Conservation (phyloP, 768 basidiomycete species). For the Tulasnella sp. region DNA sequence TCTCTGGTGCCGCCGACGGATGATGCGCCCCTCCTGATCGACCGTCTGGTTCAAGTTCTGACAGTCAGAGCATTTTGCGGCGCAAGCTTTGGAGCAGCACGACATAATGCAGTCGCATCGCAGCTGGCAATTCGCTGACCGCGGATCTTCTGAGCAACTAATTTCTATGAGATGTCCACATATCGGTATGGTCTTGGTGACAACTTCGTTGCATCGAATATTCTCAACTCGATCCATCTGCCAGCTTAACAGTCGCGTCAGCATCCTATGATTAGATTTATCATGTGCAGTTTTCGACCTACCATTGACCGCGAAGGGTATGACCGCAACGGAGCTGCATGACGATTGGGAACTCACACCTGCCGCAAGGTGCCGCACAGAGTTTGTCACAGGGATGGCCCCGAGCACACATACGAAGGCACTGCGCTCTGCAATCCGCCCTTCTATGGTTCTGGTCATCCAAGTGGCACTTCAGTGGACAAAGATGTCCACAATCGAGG, state of each 20-base stretch:
- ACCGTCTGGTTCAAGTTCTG: conserved; percentile 21
- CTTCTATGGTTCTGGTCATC: not conserved
- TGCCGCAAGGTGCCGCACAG: not conserved
- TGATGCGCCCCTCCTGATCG: not conserved
- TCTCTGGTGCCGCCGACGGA: conserved; percentile 27
- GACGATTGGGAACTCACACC: conserved; percentile 29
- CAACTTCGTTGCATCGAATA: conserved; percentile 32
- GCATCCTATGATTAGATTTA: not conserved
- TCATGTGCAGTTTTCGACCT: not conserved
- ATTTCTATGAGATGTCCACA: conserved; percentile 46
- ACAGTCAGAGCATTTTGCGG: conserved; percentile 38
- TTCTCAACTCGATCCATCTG: conserved; percentile 34
- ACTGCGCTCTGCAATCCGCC: not conserved
- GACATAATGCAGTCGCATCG: conserved; percentile 35
- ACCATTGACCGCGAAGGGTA: not conserved
- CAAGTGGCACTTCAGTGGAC: not conserved
- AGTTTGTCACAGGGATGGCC: not conserved
- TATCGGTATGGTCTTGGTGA: conserved; percentile 34
- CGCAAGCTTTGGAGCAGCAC: conserved; percentile 46
- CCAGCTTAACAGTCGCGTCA: too few species aligned
- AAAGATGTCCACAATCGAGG: not conserved
- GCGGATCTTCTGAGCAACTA: conserved; percentile 37
- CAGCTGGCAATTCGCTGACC: conserved; percentile 28
- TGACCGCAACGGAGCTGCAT: conserved; percentile 42
- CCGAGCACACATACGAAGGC: not conserved